phyloP scores from a whole-genome alignment of 495 filamentous ascomycete species.

The Hypoxylon intermedium region DNA sequence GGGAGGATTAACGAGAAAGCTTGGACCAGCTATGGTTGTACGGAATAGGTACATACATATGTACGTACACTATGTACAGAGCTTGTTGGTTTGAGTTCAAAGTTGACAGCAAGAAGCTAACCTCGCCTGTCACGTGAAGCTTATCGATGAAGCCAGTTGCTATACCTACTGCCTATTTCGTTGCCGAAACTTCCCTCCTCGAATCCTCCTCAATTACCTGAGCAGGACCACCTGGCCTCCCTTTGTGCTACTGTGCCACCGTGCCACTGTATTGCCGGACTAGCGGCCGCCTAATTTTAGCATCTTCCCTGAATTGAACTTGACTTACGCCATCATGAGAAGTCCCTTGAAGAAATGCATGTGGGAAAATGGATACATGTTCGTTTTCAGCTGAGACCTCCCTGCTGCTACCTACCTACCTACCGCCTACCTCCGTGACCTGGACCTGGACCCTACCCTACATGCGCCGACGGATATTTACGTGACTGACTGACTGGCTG shows the following conservation, averaged over 20 bases:
- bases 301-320: background rate
- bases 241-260: background rate
- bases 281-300: conserved; percentile 34
- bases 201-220: conserved; percentile 23
- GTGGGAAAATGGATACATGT: no score
- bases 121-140: background rate
- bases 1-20: no score
- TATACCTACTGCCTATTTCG: no score
- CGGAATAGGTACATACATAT: no score
- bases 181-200: conserved; percentile 34
- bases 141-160: no score
- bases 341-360: background rate
- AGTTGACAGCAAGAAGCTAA: no score
- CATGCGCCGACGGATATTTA: background rate
- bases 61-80: no score
- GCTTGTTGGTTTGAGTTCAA: no score
- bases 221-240: background rate
- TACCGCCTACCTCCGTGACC: no score
- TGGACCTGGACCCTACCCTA: background rate
- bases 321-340: background rate
- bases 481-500: background rate
- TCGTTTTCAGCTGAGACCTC: conserved; percentile 29
- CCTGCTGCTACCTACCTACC: no score
- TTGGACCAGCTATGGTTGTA: no score
- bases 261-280: background rate